Base-by-base conservation (phyloP, 768 basidiomycete genomes). In the Podaxis sp. region DNA sequence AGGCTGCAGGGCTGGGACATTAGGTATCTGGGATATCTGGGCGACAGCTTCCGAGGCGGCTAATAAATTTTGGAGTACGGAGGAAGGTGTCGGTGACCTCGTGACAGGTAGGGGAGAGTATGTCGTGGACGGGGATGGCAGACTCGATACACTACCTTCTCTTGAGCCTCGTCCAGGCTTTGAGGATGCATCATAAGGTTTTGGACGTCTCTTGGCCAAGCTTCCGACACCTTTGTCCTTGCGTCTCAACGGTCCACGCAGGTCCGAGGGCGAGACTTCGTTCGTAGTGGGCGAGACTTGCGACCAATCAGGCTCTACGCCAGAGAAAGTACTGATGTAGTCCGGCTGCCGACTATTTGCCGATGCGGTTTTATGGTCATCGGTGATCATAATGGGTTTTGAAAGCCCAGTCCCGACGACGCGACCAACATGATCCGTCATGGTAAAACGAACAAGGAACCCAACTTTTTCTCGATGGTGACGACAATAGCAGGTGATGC, bases 401-500 rank as follows among this genome's bases (percentile, higher is more conserved):
- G 95, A 92, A 59, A 80, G 83, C 4, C 94, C 95, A 7, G 84
- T 82, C 13, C 93, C 96, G 58, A 99, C 86, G 53, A 93, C 75
- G 22, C 90, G 84, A 2, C 95, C 96, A 26, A 77, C 79, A 68
- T 87, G 79, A 68, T 97, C 93, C 72, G 87, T 84, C 81, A 99
- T 84, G 19, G 87, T 86, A 73, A 98, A 90, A 67, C 91, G 89
- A 63, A 99, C 87, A 71, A 90, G 89, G 75, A 98, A 99, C 2
- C 97, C 97, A 40, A 90, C 80, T 76, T 97, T 98, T 77, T 99
- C 97, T 64, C 94, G 90, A 77, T 99, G 96, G 80, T 99, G 97
- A 57, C 96, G 88, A 68, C 97, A 99, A 74, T 99, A 99, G 76
- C 97, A 99, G 6, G 96, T 96, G 64, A 99, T 93, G 52, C 97